Evolutionary conservation across 164 flowering plant species (phyloP).

Genomic region (Nelumbo lutea): DNA sequence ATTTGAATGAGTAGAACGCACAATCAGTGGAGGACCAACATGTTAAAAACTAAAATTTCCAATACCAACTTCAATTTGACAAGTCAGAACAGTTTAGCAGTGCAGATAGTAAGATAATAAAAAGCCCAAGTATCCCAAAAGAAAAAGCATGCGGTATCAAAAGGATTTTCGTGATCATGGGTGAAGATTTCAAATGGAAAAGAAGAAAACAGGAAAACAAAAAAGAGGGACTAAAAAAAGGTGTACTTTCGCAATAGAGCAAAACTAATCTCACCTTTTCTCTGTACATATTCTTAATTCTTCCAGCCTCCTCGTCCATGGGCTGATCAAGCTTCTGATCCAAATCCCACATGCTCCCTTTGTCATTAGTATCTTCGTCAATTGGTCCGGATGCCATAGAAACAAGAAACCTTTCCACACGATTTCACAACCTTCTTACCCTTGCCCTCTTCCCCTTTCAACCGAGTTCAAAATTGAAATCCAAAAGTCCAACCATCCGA

Average conservation of each 20-base stretch:
- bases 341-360: slow-evolving; percentile 92
- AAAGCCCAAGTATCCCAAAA: too few species aligned
- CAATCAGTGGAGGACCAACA: background rate
- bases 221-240: background rate
- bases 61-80: too few species aligned
- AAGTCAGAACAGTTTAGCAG: too few species aligned
- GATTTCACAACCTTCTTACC: background rate
- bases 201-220: background rate
- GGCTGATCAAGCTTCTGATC: slow-evolving; percentile 97
- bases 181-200: too few species aligned
- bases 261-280: slow-evolving; percentile 49
- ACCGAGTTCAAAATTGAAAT: too few species aligned
- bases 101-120: too few species aligned
- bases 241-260: background rate
- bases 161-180: too few species aligned
- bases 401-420: background rate
- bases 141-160: too few species aligned
- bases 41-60: background rate
- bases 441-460: background rate
- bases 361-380: slow-evolving; percentile 31
- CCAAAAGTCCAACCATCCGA: background rate
- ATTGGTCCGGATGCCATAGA: slow-evolving; percentile 22
- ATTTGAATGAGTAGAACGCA: background rate
- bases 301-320: slow-evolving; percentile 98
- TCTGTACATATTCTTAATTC: slow-evolving; percentile 62